A percentile compares a stretch with the other conserved stretches of the same genome.
These are phyloP conservation scores for Circinella minor DNA, from an alignment of 371 early-diverging fungal genomes.

Conservation along the genomic window DNA sequence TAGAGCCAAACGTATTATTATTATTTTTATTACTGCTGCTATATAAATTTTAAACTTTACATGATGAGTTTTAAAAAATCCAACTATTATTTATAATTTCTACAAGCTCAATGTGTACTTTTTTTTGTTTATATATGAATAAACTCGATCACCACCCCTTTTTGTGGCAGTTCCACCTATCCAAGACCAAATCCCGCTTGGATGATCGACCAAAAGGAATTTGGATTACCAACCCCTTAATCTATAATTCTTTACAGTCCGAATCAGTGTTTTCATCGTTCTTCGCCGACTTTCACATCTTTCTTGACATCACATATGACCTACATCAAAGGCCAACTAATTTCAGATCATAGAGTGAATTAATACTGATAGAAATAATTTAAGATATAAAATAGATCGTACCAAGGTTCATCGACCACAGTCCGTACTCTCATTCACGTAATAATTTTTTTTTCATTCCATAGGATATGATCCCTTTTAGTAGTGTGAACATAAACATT, in stretches of 20 bases:
- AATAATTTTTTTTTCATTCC: conserved; percentile 18
- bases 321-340: conserved; percentile 26
- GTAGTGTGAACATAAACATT: conserved; percentile 33
- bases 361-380: conserved; percentile 14
- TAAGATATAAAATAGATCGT: conserved; percentile 33
- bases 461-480: conserved; percentile 37
- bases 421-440: conserved; percentile 34
- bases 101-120: too few relatives aligned
- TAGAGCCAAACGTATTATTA: too few relatives aligned
- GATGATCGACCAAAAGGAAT: conserved; percentile 7
- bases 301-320: conserved; percentile 23
- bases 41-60: too few relatives aligned
- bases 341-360: conserved; percentile 18
- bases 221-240: conserved; percentile 15
- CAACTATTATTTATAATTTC: too few relatives aligned
- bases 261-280: neutral
- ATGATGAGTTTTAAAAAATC: too few relatives aligned
- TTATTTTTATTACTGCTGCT: too few relatives aligned
- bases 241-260: conserved; percentile 7
- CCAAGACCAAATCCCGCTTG: conserved; percentile 27
- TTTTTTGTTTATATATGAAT: neutral
- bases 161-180: conserved; percentile 21
- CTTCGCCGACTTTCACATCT: conserved; percentile 12
- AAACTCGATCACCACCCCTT: conserved; percentile 21
- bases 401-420: conserved; percentile 39